Percentiles rank a stretch among this genome's conserved stretches.
Conservation (phyloP, 2,329 filamentous ascomycete species). For the Didymella sp. region DNA sequence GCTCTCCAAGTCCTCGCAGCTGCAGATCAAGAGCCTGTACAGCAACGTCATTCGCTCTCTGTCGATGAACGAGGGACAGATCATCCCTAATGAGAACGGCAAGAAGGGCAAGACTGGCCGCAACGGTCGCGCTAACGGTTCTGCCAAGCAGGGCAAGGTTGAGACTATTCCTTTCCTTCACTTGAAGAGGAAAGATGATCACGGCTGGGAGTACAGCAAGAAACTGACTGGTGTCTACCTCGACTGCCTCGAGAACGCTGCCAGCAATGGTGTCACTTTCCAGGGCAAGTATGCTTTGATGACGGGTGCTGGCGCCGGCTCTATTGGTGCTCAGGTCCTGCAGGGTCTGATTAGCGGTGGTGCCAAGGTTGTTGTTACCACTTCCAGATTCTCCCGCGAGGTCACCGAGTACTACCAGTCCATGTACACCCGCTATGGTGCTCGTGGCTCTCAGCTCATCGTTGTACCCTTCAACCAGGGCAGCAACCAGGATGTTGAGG, state of each 20-base stretch:
- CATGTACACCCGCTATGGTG: conserved; percentile 95
- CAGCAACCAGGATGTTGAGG: conserved; percentile 97
- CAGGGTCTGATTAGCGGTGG: conserved; percentile 96
- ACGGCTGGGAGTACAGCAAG: conserved; percentile 99
- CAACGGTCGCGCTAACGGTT: conserved; percentile 60
- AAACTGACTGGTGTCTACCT: conserved; percentile 94
- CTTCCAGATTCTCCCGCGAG: conserved; percentile 92
- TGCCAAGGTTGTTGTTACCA: conserved; percentile 95
- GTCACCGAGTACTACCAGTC: conserved; percentile 99
- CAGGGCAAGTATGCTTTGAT: conserved; percentile 95
- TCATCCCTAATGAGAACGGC: conserved; percentile 85
- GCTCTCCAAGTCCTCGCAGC: conserved; percentile 91
- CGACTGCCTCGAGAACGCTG: conserved; percentile 88
- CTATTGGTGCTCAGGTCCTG: conserved; percentile 95
- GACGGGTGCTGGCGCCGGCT: conserved; percentile 97
- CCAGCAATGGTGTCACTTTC: conserved; percentile 86
- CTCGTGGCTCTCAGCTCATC: conserved; percentile 92
- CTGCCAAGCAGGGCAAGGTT: conserved; percentile 80
- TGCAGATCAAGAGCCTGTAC: conserved; percentile 96
- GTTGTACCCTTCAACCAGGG: conserved; percentile 99
- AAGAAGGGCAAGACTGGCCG: conserved; percentile 69
- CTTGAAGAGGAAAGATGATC: conserved; percentile 88
- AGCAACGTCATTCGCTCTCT: conserved; percentile 92
- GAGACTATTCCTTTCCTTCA: conserved; percentile 98
- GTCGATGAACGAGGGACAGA: conserved; percentile 97